Base-by-base conservation (phyloP, 805 yeast genomes). In the Cyberlindnera xishuangbannaensis region DNA sequence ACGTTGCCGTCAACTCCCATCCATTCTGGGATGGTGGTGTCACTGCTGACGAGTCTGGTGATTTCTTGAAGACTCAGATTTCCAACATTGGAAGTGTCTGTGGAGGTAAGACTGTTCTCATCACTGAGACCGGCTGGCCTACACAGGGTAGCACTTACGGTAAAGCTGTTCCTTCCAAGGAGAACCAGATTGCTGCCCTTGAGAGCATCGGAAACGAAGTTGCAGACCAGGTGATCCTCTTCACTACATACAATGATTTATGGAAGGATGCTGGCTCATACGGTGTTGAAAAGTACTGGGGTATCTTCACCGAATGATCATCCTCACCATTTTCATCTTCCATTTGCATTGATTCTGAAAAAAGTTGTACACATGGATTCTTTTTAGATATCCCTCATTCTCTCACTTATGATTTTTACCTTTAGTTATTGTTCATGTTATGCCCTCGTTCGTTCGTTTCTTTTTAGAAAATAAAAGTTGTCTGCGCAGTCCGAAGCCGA, bases 101-200 rank as follows among this genome's bases (percentile, higher is more conserved):
- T 52, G 73, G 74, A 36, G 59, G 61, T 39, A 41, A 76, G 55
- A 44, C 51, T 14, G 58, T 56, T 11, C 56, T 76, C 41, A 65
- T 77, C 43, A 65, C 76, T 36, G 85, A 78, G 59, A 69, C 81
- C 31, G 85, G 85, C 26, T 78, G 85, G 85, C 85, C 84, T 48
- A 68, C 80, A 12, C 49, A 64, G 47, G 84, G 85, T 50, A 55
- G 62, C 42, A 48, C 68, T 37, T 70, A 64, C 46, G 78, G 78
- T 37, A 40, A 44, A 30, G 75, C 78, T 44, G 76, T 76, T 22
- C 83, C 83, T 28, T 71, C 78, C 15, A 44, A 44, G 20, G 55
- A 46, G 5, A 72, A 77, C 61, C 83, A 78, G 55, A 51, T 59
- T 16, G 43, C 62, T 9, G 80, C 82, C 10, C 49, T 78, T 30